Conservation (phyloP, 768 basidiomycete species). For the Suillus subalutaceus region DNA sequence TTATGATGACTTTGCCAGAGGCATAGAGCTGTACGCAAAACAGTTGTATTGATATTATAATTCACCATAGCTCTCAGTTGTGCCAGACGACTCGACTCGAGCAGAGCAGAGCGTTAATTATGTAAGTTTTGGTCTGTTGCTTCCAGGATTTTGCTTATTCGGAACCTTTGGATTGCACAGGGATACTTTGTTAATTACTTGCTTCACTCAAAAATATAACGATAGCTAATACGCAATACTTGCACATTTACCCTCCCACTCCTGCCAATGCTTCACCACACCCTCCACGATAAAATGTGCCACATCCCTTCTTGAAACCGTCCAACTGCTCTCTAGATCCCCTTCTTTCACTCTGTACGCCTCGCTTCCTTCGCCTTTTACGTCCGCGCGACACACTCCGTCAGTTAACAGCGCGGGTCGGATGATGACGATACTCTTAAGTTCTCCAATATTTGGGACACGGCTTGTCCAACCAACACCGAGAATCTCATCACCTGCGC, state of each 20-base stretch:
- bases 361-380: conserved; percentile 18
- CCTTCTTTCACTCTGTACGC: conserved; percentile 48
- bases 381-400: conserved; percentile 45
- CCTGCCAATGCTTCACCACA: conserved; percentile 49
- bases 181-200: too few relatives aligned
- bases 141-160: too few relatives aligned
- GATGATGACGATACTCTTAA: conserved; percentile 49
- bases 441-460: conserved; percentile 43
- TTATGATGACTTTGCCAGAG: too few relatives aligned
- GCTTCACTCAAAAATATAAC: not conserved
- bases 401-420: conserved; percentile 63
- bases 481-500: conserved; percentile 44
- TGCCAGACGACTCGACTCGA: too few relatives aligned
- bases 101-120: too few relatives aligned
- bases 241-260: conserved; percentile 53
- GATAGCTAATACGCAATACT: conserved; percentile 48
- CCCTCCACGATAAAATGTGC: conserved; percentile 64
- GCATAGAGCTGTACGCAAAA: too few relatives aligned
- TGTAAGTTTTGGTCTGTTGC: too few relatives aligned
- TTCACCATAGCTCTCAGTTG: too few relatives aligned
- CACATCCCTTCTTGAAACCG: conserved; percentile 65
- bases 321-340: conserved; percentile 45
- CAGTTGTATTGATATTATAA: too few relatives aligned
- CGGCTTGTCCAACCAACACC: conserved; percentile 45
- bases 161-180: too few relatives aligned